A percentile compares a stretch with the other conserved stretches of the same genome.
These are phyloP conservation scores for Solanum pennellii DNA, from an alignment of 257 asterid species.

Conservation along the genomic window DNA sequence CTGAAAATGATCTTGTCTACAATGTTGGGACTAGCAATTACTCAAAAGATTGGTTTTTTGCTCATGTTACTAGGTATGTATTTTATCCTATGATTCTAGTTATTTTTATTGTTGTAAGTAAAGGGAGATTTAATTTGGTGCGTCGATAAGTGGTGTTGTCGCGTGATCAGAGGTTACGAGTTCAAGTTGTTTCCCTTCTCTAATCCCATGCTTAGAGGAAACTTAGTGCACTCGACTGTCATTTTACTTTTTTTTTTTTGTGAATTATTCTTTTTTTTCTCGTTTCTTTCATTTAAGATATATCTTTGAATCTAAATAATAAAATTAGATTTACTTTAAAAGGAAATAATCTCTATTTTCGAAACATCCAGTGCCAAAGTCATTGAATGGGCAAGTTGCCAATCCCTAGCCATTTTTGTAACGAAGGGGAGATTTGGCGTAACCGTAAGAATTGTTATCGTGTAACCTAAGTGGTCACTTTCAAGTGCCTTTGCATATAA, in stretches of 20 bases:
- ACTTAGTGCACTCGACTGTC: neutral
- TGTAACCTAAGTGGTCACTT: neutral
- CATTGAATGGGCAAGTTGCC: too few relatives aligned
- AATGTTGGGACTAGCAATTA: slow-evolving; percentile 32
- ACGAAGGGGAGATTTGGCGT: neutral
- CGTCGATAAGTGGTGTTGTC: accelerated
- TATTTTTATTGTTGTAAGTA: too few relatives aligned
- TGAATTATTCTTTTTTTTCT: too few relatives aligned
- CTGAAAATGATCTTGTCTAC: slow-evolving; percentile 28
- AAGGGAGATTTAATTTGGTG: neutral
- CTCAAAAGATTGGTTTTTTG: slow-evolving; percentile 49
- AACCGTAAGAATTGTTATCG: neutral
- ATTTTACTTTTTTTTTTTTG: neutral
- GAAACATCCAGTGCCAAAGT: too few relatives aligned
- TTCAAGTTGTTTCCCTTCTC: neutral
- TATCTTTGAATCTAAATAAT: too few relatives aligned
- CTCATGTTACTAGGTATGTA: slow-evolving; percentile 43
- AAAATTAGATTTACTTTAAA: too few relatives aligned
- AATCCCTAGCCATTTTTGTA: too few relatives aligned
- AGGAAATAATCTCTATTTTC: too few relatives aligned
- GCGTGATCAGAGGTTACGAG: neutral
- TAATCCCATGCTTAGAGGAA: too few relatives aligned
- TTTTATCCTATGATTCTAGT: neutral
- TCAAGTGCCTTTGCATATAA: too few relatives aligned
- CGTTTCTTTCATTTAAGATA: too few relatives aligned